These are phyloP conservation scores for Aphanomyces cochlioides DNA, from an alignment of 352 stramenopile genomes.

Conservation along the genomic window DNA sequence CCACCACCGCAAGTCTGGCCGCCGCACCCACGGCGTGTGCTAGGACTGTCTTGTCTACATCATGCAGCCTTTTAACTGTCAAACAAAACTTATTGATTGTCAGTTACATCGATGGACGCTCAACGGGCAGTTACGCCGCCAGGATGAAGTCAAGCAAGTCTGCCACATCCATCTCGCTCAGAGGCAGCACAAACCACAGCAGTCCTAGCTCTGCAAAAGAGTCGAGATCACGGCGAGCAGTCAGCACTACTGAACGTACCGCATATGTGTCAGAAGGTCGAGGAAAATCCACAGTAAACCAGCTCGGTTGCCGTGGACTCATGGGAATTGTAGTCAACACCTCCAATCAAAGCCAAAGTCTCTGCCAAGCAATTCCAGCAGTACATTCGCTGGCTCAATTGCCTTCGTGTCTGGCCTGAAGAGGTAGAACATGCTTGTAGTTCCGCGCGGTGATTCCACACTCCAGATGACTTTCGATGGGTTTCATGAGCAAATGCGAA, in stretches of 20 bases:
- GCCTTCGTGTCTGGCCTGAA: constrained; percentile 13
- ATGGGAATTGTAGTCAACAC: not conserved
- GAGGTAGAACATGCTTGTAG: not conserved
- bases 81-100: too few species aligned
- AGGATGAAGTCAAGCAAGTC: too few species aligned
- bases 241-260: too few species aligned
- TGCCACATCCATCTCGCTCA: too few species aligned
- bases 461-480: not conserved
- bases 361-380: constrained; percentile 25
- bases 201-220: too few species aligned
- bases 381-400: constrained; percentile 16
- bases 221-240: too few species aligned
- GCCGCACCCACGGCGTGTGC: constrained; percentile 80
- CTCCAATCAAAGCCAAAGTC: constrained; percentile 2
- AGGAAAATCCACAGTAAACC: too few species aligned
- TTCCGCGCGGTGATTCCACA: not conserved
- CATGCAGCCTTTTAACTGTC: too few species aligned
- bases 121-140: too few species aligned
- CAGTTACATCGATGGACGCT: too few species aligned
- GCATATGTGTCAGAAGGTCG: too few species aligned
- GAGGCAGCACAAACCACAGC: too few species aligned
- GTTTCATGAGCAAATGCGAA: constrained; percentile 17
- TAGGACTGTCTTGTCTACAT: constrained; percentile 32
- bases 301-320: not conserved
- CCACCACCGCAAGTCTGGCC: constrained; percentile 67